Percentiles rank a stretch among this genome's conserved stretches.
Evolutionary conservation across 176 grass and related monocot species (phyloP).

Genomic region (Eleusine coracana): DNA sequence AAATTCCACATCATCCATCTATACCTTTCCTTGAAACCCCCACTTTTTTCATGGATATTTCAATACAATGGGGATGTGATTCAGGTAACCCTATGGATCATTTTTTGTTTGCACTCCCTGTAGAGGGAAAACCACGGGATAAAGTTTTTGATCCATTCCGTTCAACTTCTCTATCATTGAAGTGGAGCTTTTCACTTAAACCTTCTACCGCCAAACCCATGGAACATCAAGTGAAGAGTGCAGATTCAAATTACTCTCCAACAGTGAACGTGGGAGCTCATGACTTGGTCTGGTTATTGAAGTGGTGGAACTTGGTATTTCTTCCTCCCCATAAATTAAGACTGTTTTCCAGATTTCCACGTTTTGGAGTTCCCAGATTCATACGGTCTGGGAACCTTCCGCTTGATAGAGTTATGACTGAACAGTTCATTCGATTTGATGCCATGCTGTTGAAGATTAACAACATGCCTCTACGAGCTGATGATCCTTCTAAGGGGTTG

Average conservation of each 20-base stretch:
- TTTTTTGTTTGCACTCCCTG: slow-evolving; percentile 85
- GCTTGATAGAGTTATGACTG: slow-evolving; percentile 98
- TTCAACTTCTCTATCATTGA: slow-evolving; percentile 89
- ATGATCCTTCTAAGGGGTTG: slow-evolving; percentile 92
- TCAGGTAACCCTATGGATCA: slow-evolving; percentile 88
- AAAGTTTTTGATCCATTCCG: slow-evolving; percentile 90
- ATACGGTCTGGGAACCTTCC: slow-evolving; percentile 87
- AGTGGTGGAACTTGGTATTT: slow-evolving; percentile 82
- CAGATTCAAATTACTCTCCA: slow-evolving; percentile 53
- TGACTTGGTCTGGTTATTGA: slow-evolving; percentile 84
- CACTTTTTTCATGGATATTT: slow-evolving; percentile 77
- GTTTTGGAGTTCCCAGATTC: slow-evolving; percentile 92
- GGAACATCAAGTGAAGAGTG: slow-evolving; percentile 44
- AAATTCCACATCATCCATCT: slow-evolving; percentile 59
- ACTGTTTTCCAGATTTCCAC: slow-evolving; percentile 93
- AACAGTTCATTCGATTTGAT: slow-evolving; percentile 90
- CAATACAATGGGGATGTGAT: slow-evolving; percentile 94
- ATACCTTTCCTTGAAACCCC: slow-evolving; percentile 79
- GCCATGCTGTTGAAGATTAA: slow-evolving; percentile 57
- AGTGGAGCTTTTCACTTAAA: slow-evolving; percentile 93
- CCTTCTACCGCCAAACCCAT: slow-evolving; percentile 41
- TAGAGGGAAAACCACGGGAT: slow-evolving; percentile 75
- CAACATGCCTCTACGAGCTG: slow-evolving; percentile 65
- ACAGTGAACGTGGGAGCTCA: slow-evolving; percentile 75
- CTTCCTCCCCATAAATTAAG: slow-evolving; percentile 96